These are phyloP conservation scores for Auriscalpium orientale DNA, from an alignment of 768 basidiomycete genomes.

Conservation along the genomic window DNA sequence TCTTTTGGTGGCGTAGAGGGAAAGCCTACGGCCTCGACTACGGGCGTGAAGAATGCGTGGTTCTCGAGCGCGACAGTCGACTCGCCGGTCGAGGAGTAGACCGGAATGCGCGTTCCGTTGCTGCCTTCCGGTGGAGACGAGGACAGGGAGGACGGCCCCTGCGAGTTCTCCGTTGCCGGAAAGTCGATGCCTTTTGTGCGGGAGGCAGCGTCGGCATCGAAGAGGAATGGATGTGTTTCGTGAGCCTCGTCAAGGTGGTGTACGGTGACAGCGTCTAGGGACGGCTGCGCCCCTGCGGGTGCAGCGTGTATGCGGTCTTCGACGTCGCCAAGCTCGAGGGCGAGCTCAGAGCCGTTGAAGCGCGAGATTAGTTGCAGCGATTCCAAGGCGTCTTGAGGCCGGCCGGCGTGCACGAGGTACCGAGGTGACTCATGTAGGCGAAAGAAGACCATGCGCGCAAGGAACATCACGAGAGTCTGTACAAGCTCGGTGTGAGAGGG, in stretches of 20 bases:
- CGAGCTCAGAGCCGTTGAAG: conserved; percentile 73
- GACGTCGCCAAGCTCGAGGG: conserved; percentile 67
- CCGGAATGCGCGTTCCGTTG: background rate
- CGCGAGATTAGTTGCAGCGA: conserved; percentile 77
- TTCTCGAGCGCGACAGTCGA: conserved; percentile 18
- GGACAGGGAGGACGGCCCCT: background rate
- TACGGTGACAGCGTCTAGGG: background rate
- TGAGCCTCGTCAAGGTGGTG: background rate
- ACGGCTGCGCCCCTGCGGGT: background rate
- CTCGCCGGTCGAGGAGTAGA: conserved; percentile 21
- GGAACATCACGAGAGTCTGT: conserved; percentile 83
- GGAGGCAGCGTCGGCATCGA: background rate
- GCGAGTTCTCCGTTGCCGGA: background rate
- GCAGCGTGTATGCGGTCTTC: conserved; percentile 29
- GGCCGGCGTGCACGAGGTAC: conserved; percentile 84
- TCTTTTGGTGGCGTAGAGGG: background rate
- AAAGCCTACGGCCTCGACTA: background rate
- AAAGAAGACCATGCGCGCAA: conserved; percentile 84
- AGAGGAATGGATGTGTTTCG: background rate
- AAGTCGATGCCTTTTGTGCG: background rate
- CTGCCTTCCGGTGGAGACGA: background rate
- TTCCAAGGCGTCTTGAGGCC: conserved; percentile 76
- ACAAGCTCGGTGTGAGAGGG: background rate
- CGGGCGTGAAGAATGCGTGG: conserved; percentile 23
- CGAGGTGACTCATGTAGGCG: conserved; percentile 91